Evolutionary conservation across 768 basidiomycete species (phyloP).

Genomic region (Pulveroboletus sp.): DNA sequence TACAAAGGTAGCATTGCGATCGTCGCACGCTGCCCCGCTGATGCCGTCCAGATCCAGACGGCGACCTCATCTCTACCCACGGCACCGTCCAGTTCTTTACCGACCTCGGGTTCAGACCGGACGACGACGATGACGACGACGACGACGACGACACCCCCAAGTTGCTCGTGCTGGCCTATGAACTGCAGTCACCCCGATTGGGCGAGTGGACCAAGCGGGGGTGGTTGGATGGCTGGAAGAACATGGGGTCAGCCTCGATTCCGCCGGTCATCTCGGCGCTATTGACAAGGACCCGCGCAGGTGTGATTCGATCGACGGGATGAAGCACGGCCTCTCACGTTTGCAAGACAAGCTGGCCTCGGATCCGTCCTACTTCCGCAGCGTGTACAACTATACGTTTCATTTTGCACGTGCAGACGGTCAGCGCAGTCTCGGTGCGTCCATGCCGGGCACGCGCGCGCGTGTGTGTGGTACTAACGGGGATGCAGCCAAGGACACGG

Average conservation of each 20-base stretch:
- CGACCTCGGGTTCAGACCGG: conserved; percentile 26
- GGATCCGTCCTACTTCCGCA: conserved; percentile 67
- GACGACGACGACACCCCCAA: conserved; percentile 79
- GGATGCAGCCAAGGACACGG: conserved; percentile 59
- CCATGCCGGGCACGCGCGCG: too few species aligned
- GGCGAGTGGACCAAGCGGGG: conserved; percentile 69
- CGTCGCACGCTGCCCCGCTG: neutral
- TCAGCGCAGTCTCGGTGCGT: conserved; percentile 79
- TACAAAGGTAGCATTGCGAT: conserved; percentile 55
- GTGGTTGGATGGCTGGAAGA: conserved; percentile 83
- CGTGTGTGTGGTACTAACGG: conserved; percentile 11
- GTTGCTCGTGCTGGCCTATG: conserved; percentile 76
- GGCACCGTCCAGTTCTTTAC: conserved; percentile 75
- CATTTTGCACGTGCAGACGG: conserved; percentile 74
- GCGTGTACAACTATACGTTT: conserved; percentile 80
- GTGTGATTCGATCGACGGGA: conserved; percentile 60
- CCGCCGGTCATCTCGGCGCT: conserved; percentile 3
- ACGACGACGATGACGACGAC: conserved; percentile 53
- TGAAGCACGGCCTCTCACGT: conserved; percentile 53
- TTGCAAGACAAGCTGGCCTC: conserved; percentile 60
- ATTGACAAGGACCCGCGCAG: conserved; percentile 35
- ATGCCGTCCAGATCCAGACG: conserved; percentile 33
- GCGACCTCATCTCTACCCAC: conserved; percentile 67
- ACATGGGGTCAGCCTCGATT: conserved; percentile 50
- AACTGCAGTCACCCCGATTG: conserved; percentile 71